A percentile compares a stretch with the other conserved stretches of the same genome.
These are phyloP conservation scores for Fusarium nurragi DNA, from an alignment of 2,329 filamentous ascomycete species.

Conservation along the genomic window DNA sequence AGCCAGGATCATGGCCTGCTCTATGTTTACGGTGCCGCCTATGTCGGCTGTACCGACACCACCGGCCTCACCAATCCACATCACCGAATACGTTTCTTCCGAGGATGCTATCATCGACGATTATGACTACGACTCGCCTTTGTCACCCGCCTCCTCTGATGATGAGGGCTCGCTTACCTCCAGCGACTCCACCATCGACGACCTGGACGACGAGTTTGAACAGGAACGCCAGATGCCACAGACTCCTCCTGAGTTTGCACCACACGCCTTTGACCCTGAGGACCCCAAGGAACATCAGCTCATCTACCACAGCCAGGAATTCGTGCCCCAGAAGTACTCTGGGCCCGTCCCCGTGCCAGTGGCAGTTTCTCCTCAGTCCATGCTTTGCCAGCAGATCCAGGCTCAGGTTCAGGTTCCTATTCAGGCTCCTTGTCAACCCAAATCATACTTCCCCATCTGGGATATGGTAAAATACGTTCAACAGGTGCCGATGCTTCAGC, in stretches of 20 bases:
- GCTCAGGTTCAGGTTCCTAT: constrained; percentile 52
- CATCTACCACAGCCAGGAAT: constrained; percentile 58
- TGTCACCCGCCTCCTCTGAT: constrained; percentile 64
- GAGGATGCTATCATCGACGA: constrained; percentile 58
- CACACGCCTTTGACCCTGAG: constrained; percentile 59
- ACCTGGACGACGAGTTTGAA: constrained; percentile 60
- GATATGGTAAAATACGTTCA: constrained; percentile 64
- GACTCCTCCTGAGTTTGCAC: constrained; percentile 53
- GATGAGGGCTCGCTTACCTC: constrained; percentile 66
- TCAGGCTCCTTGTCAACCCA: constrained; percentile 54
- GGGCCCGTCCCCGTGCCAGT: constrained; percentile 49
- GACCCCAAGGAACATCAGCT: constrained; percentile 52
- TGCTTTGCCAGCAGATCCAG: constrained; percentile 48
- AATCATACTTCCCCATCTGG: constrained; percentile 62
- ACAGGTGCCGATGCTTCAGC: constrained; percentile 58
- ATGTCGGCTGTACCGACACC: constrained; percentile 50
- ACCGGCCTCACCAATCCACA: constrained; percentile 55
- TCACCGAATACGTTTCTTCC: constrained; percentile 57
- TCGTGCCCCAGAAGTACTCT: constrained; percentile 57
- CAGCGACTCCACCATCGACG: constrained; percentile 62
- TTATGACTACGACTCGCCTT: constrained; percentile 57
- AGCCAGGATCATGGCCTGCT: constrained; percentile 78
- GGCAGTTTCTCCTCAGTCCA: constrained; percentile 39
- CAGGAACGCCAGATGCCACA: constrained; percentile 55
- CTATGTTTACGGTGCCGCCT: constrained; percentile 70